Conservation (phyloP, 192 early-diverging fungal genomes). For the Piromyces sp. region DNA sequence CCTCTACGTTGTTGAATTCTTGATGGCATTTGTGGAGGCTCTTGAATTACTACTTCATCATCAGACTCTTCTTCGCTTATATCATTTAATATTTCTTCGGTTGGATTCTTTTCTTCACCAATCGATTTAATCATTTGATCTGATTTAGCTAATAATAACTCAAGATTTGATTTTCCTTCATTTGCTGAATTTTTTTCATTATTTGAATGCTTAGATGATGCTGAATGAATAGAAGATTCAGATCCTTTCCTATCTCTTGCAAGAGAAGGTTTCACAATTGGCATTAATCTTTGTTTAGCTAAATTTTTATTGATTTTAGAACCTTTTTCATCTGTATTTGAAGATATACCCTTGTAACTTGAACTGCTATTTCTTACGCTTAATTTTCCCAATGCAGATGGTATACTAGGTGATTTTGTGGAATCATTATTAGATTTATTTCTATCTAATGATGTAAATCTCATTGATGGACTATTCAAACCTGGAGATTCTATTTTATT, state of each 20-base stretch:
- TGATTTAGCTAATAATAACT: neutral
- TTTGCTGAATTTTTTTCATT: neutral
- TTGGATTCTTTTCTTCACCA: neutral
- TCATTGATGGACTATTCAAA: neutral
- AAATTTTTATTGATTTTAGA: neutral
- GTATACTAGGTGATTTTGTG: neutral
- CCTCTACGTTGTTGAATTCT: neutral
- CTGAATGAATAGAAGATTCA: neutral
- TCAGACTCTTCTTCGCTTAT: neutral
- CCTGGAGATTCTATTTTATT: neutral
- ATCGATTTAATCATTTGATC: neutral
- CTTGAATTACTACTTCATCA: neutral
- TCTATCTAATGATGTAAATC: neutral
- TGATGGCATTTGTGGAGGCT: neutral
- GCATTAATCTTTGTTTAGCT: neutral
- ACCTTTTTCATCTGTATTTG: neutral
- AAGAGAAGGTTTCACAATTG: neutral
- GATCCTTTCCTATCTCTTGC: neutral
- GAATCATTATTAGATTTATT: neutral
- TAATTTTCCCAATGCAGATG: neutral
- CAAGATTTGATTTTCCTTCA: neutral
- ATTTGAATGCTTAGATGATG: neutral
- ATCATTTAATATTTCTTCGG: neutral
- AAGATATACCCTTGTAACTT: neutral
- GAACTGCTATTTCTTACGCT: neutral